Percentiles rank a stretch among this genome's conserved stretches.
phyloP scores from a whole-genome alignment of 148 eudicot species.

The Drosera capensis region DNA sequence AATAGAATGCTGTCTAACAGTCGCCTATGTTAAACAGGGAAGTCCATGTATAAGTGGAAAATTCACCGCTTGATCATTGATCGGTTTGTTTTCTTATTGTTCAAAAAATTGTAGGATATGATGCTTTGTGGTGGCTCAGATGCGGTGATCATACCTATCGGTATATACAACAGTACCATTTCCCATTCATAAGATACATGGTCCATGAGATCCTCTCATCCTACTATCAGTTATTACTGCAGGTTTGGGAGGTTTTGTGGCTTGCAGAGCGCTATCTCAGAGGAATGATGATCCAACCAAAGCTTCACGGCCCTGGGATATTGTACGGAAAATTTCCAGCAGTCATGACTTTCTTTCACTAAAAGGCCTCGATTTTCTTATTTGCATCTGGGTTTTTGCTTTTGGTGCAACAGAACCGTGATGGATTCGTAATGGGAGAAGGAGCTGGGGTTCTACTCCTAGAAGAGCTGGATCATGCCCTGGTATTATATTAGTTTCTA shows the following conservation, averaged over 20 bases:
- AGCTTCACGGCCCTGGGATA: conserved; percentile 96
- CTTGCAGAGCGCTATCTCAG: conserved; percentile 87
- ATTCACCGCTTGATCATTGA: not conserved
- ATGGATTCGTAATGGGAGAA: conserved; percentile 99
- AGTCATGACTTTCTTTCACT: not conserved
- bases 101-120: conserved; percentile 42
- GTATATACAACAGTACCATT: conserved; percentile 18
- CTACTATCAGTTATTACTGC: conserved; percentile 10
- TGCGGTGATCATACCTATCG: conserved; percentile 78
- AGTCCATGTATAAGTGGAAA: too few species aligned
- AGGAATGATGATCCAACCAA: conserved; percentile 76
- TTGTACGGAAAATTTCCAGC: conserved; percentile 24
- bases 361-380: not conserved
- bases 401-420: conserved; percentile 49
- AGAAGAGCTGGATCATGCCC: conserved; percentile 93
- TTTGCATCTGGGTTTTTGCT: conserved; percentile 3
- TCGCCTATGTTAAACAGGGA: too few species aligned
- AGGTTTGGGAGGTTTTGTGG: conserved; percentile 96
- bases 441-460: conserved; percentile 91
- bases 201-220: not conserved
- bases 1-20: too few species aligned
- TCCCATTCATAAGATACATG: conserved; percentile 2
- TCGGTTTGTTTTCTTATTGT: conserved; percentile 7
- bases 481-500: conserved; percentile 24
- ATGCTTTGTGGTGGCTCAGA: conserved; percentile 99